A percentile compares a stretch with the other conserved stretches of the same genome.
Evolutionary conservation across 2,329 filamentous ascomycete genomes (phyloP).

Genomic region (Sporothrix brasiliensis): DNA sequence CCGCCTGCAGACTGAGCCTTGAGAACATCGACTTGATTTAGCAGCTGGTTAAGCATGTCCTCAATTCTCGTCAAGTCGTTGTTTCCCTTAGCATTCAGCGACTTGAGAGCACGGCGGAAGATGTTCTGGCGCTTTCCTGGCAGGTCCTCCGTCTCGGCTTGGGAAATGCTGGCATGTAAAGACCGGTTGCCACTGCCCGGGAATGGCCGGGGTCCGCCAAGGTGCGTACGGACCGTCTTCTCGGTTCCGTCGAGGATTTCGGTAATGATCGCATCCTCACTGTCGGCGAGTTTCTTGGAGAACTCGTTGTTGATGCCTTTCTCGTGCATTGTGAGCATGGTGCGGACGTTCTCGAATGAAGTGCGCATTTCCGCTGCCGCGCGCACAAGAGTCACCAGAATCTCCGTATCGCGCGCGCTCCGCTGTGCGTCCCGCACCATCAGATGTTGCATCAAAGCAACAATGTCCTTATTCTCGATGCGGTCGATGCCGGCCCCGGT

Average conservation of each 20-base stretch:
- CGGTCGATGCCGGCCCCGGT: conserved; percentile 85
- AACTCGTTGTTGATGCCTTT: conserved; percentile 82
- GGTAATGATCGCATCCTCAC: conserved; percentile 85
- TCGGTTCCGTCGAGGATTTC: conserved; percentile 88
- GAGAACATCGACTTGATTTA: conserved; percentile 86
- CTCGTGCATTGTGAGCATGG: conserved; percentile 85
- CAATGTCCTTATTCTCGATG: conserved; percentile 95
- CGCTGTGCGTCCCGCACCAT: conserved; percentile 96
- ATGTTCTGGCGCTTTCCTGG: conserved; percentile 85
- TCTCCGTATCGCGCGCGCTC: conserved; percentile 94
- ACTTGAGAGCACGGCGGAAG: conserved; percentile 92
- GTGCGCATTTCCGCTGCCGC: conserved; percentile 96
- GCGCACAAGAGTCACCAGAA: conserved; percentile 88
- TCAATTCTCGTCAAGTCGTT: conserved; percentile 88
- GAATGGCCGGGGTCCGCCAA: conserved; percentile 84
- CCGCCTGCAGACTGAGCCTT: conserved; percentile 61
- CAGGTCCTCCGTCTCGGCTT: conserved; percentile 60
- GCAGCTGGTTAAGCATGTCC: conserved; percentile 86
- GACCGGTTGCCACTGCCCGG: conserved; percentile 66
- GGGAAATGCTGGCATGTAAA: conserved; percentile 57
- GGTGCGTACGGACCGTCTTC: conserved; percentile 75
- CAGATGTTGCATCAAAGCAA: conserved; percentile 96
- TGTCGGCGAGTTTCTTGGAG: conserved; percentile 72
- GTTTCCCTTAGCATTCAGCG: conserved; percentile 81
- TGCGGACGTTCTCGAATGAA: conserved; percentile 93